A percentile compares a stretch with the other conserved stretches of the same genome.
phyloP scores from a whole-genome alignment of 78 protist genomes.

The Dictyostelium firmibasis region DNA sequence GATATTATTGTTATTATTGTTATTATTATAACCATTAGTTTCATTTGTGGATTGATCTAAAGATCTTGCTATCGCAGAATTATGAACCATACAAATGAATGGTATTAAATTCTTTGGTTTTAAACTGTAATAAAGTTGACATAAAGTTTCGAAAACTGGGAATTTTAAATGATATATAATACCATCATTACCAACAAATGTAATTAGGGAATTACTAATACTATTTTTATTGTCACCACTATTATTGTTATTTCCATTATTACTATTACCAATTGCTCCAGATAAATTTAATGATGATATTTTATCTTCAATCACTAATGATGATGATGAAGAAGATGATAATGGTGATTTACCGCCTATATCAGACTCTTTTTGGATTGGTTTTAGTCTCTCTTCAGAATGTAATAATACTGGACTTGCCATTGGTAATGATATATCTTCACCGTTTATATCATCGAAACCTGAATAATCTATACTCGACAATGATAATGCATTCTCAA shows the following conservation, averaged over 20 bases:
- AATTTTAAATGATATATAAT: background rate
- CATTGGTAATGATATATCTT: conserved; percentile 1
- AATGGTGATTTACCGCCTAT: background rate
- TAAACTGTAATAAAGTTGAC: conserved; percentile 40
- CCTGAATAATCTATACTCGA: conserved; percentile 3
- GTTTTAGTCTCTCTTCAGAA: conserved; percentile 17
- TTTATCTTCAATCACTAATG: background rate
- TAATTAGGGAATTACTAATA: background rate
- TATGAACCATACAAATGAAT: conserved; percentile 23
- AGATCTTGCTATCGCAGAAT: background rate
- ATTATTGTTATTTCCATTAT: background rate
- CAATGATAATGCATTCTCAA: conserved; percentile 9
- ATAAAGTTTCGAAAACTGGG: conserved; percentile 49
- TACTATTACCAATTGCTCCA: background rate
- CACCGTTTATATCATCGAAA: conserved; percentile 12
- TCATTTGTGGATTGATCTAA: background rate
- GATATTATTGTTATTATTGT: background rate
- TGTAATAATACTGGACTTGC: conserved; percentile 31
- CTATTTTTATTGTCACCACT: background rate
- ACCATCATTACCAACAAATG: conserved; percentile 6
- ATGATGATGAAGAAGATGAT: no score
- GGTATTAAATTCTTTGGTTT: conserved; percentile 48
- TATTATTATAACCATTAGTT: background rate
- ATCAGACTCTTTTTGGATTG: background rate
- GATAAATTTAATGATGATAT: background rate